Conservation (phyloP, 345 rosid genomes). For the Aegle marmelos region DNA sequence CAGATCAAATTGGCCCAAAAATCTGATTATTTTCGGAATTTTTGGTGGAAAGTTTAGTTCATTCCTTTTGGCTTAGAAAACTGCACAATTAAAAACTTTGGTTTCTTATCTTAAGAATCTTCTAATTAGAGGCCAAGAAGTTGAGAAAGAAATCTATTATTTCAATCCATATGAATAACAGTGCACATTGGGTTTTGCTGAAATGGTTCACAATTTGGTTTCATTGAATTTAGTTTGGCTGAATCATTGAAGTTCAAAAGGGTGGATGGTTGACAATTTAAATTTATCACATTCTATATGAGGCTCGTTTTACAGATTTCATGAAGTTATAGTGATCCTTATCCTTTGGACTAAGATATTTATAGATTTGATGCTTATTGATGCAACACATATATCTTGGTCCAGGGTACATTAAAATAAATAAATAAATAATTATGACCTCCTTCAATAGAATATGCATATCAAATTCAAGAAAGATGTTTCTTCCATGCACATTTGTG, state of each 20-base stretch:
- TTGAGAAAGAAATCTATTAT: neutral
- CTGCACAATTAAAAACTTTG: neutral
- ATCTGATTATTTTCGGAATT: neutral
- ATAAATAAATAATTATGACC: too few relatives aligned
- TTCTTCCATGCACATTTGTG: neutral
- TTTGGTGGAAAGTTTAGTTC: neutral
- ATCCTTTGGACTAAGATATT: neutral
- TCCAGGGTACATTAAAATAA: neutral
- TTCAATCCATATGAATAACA: neutral
- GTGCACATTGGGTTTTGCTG: neutral
- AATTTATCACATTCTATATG: neutral
- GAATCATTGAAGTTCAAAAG: neutral
- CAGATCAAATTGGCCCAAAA: neutral
- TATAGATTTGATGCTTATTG: neutral
- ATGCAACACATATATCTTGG: neutral
- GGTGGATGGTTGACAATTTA: neutral
- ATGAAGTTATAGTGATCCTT: neutral
- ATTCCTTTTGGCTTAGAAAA: neutral
- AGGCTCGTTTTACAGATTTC: neutral
- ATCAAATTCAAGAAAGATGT: neutral
- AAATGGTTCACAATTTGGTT: neutral
- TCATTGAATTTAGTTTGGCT: neutral
- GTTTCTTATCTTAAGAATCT: neutral
- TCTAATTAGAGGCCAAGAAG: neutral
- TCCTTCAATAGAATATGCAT: neutral